Conservation (phyloP, 768 basidiomycete species). For the Hemileccinum rubropunctum region DNA sequence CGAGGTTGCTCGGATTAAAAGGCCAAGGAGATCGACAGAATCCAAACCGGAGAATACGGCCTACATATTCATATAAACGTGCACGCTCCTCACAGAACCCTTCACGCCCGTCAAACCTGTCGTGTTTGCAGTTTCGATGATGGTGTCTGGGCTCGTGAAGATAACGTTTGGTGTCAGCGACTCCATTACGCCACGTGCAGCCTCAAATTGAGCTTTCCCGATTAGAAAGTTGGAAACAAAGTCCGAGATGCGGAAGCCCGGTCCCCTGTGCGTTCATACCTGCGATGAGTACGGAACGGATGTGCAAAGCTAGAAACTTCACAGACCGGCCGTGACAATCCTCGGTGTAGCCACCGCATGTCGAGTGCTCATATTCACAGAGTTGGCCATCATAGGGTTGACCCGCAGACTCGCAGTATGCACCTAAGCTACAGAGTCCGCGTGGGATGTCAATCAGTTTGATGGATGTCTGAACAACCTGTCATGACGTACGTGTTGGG, state of each 20-base stretch:
- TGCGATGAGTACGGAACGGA: background rate
- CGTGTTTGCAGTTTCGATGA: slow-evolving; percentile 17
- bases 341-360: slow-evolving; percentile 66
- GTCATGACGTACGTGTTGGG: slow-evolving; percentile 65
- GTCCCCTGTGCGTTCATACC: slow-evolving; percentile 47
- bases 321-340: slow-evolving; percentile 70
- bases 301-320: background rate
- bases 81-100: slow-evolving; percentile 69
- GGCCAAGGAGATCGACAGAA: background rate
- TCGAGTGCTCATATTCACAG: slow-evolving; percentile 71
- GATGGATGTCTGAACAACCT: background rate
- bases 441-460: background rate
- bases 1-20: background rate
- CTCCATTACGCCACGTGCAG: slow-evolving; percentile 63
- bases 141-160: slow-evolving; percentile 17
- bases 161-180: slow-evolving; percentile 8
- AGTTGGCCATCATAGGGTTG: slow-evolving; percentile 60
- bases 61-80: slow-evolving; percentile 68
- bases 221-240: slow-evolving; percentile 76
- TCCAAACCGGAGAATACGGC: slow-evolving; percentile 18
- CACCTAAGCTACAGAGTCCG: slow-evolving; percentile 46
- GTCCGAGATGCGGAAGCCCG: slow-evolving; percentile 71
- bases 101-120: slow-evolving; percentile 41
- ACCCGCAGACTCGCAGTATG: slow-evolving; percentile 78
- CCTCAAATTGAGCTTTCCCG: slow-evolving; percentile 65